A percentile compares a stretch with the other conserved stretches of the same genome.
These are phyloP conservation scores for Elsinoe fawcettii DNA, from an alignment of 2,329 filamentous ascomycete genomes.

Conservation along the genomic window DNA sequence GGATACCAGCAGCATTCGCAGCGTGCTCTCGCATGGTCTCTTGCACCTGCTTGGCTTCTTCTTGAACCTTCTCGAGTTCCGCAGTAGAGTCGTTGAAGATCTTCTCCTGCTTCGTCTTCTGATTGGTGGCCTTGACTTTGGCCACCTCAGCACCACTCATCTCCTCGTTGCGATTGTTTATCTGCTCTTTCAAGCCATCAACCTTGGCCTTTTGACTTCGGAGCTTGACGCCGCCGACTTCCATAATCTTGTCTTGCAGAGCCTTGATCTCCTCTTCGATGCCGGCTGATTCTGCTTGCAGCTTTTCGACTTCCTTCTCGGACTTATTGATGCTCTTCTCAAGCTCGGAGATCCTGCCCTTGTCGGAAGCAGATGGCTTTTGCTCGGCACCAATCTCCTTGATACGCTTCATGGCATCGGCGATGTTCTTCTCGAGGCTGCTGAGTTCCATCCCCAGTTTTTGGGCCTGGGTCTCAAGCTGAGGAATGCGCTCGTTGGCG, in stretches of 20 bases:
- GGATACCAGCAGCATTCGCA: conserved; percentile 64
- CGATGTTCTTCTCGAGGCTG: conserved; percentile 74
- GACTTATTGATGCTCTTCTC: conserved; percentile 71
- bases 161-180: conserved; percentile 70
- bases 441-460: conserved; percentile 85
- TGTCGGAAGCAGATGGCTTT: conserved; percentile 71
- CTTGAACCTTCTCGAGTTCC: conserved; percentile 64
- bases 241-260: conserved; percentile 96
- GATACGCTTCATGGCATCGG: conserved; percentile 74
- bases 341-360: conserved; percentile 61
- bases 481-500: conserved; percentile 69
- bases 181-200: conserved; percentile 78
- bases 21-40: conserved; percentile 71
- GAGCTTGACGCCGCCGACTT: conserved; percentile 88
- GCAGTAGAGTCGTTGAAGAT: conserved; percentile 68
- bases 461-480: conserved; percentile 81
- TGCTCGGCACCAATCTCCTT: conserved; percentile 77
- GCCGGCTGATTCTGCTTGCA: conserved; percentile 77
- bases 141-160: conserved; percentile 79
- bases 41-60: conserved; percentile 70
- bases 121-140: conserved; percentile 90
- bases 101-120: conserved; percentile 78
- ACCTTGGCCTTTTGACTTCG: conserved; percentile 86
- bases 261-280: conserved; percentile 89
- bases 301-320: conserved; percentile 68